Evolutionary conservation across 352 stramenopile genomes (phyloP).

Genomic region (Saprolegnia parasitica): DNA sequence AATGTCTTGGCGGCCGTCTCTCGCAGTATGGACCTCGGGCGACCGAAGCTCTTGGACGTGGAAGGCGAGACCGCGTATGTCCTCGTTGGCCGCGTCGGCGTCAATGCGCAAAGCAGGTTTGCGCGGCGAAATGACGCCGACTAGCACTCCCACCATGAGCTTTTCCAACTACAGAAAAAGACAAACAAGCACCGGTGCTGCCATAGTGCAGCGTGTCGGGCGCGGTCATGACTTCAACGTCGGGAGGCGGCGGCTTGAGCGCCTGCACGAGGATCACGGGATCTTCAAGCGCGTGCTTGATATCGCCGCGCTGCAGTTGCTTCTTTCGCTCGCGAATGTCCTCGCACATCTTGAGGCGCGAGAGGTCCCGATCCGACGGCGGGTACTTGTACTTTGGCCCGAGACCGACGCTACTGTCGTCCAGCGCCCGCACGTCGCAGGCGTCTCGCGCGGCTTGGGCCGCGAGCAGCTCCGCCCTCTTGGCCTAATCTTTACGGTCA

Average conservation of each 20-base stretch:
- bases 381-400: slow-evolving; percentile 10
- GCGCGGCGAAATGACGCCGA: not conserved
- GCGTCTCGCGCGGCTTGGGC: slow-evolving; percentile 20
- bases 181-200: not conserved
- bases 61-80: not conserved
- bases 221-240: slow-evolving; percentile 26
- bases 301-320: slow-evolving; percentile 30
- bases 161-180: not conserved
- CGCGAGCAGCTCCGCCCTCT: slow-evolving; percentile 40
- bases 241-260: slow-evolving; percentile 12
- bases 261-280: slow-evolving; percentile 63
- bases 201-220: slow-evolving; percentile 20
- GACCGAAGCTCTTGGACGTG: not conserved
- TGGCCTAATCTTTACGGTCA: slow-evolving; percentile 32
- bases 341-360: slow-evolving; percentile 34
- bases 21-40: not conserved
- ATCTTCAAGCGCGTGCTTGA: slow-evolving; percentile 40
- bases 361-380: slow-evolving; percentile 13
- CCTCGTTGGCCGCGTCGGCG: not conserved
- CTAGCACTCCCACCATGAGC: not conserved
- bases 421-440: not conserved
- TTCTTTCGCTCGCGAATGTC: slow-evolving; percentile 46
- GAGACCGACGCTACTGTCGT: not conserved
- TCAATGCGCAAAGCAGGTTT: not conserved
- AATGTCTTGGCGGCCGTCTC: not conserved